These are phyloP conservation scores for Fallopia convolvulus DNA, from an alignment of 148 eudicot genomes.

Conservation along the genomic window DNA sequence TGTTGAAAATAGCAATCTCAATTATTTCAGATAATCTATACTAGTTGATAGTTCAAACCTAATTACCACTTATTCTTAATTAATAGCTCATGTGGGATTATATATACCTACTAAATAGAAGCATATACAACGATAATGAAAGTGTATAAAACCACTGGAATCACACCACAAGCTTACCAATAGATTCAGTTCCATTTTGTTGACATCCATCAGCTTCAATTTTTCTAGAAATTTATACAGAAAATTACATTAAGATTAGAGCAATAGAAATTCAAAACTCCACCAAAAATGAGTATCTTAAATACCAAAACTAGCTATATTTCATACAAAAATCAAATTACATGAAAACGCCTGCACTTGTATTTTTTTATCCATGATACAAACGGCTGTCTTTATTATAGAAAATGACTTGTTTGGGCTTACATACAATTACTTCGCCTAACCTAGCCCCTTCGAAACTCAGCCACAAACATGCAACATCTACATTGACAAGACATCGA, in stretches of 20 bases:
- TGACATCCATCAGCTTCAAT: slow-evolving; percentile 22
- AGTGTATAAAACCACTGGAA: neutral
- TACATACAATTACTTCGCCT: neutral
- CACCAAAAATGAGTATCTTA: neutral
- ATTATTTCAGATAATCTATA: neutral
- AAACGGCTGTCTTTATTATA: neutral
- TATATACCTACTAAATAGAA: neutral
- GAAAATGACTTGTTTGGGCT: neutral
- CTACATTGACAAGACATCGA: neutral
- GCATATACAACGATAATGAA: neutral
- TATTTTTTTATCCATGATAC: neutral
- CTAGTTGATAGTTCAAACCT: neutral
- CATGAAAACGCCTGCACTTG: neutral
- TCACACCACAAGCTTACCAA: slow-evolving; percentile 25
- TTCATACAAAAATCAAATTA: neutral
- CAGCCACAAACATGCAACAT: neutral
- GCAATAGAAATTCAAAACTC: neutral
- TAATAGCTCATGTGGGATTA: neutral
- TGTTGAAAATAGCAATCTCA: neutral
- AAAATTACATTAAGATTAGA: neutral
- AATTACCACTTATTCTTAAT: neutral
- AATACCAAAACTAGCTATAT: neutral
- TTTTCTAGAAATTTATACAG: slow-evolving; percentile 24
- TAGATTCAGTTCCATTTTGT: slow-evolving; percentile 18
- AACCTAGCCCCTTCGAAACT: neutral